Percentiles rank a stretch among this genome's conserved stretches.
These are phyloP conservation scores for Boletus tylopilopsis DNA, from an alignment of 768 basidiomycete species.

Conservation along the genomic window DNA sequence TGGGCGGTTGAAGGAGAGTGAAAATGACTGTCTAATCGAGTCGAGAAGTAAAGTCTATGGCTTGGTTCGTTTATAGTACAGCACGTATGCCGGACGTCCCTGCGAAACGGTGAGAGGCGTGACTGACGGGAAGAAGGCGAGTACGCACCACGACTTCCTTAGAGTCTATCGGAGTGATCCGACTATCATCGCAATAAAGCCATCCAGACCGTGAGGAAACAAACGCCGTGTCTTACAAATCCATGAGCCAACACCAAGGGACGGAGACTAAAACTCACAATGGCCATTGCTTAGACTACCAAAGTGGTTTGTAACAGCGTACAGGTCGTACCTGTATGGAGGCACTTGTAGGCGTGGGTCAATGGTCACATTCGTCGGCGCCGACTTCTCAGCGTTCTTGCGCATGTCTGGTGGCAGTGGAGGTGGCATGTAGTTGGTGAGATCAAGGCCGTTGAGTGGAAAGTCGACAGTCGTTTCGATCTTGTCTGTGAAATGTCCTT, in stretches of 20 bases:
- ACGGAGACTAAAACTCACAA: slow-evolving; percentile 54
- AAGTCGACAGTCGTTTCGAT: slow-evolving; percentile 94
- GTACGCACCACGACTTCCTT: slow-evolving; percentile 79
- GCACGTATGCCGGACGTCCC: slow-evolving; percentile 68
- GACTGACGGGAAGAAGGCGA: background rate
- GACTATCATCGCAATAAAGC: slow-evolving; percentile 94
- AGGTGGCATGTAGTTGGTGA: slow-evolving; percentile 83
- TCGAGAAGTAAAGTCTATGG: slow-evolving; percentile 11
- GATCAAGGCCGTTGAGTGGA: slow-evolving; percentile 59
- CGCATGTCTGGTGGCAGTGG: slow-evolving; percentile 65
- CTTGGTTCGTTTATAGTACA: slow-evolving; percentile 70
- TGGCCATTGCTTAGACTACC: slow-evolving; percentile 94
- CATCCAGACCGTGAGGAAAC: slow-evolving; percentile 85
- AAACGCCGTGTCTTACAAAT: slow-evolving; percentile 78
- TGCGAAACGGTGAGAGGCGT: slow-evolving; percentile 34
- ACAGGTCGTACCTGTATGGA: slow-evolving; percentile 90
- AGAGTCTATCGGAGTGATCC: slow-evolving; percentile 65
- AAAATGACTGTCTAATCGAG: background rate
- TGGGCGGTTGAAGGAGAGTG: background rate
- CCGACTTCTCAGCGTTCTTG: slow-evolving; percentile 43
- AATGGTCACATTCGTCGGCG: slow-evolving; percentile 33
- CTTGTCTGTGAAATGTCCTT: slow-evolving; percentile 93
- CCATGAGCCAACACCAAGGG: background rate
- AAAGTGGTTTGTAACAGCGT: slow-evolving; percentile 94
- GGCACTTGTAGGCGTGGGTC: slow-evolving; percentile 83